Base-by-base conservation (phyloP, 139 green algal genomes). In the Micromonas commoda region DNA sequence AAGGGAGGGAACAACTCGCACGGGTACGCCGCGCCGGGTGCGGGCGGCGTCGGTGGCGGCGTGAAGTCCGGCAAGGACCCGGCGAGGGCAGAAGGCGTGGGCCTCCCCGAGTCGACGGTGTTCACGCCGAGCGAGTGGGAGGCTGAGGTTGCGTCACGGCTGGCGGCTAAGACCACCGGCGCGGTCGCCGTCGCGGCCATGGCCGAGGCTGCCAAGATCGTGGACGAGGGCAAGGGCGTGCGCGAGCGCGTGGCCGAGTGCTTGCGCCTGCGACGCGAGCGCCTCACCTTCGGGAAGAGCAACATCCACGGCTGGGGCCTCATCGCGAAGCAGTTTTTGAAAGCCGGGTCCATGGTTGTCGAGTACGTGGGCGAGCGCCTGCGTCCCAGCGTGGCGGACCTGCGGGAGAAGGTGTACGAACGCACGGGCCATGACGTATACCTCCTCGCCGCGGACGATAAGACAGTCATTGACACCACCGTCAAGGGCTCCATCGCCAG, bases 361-460 rank as follows among this genome's bases (percentile, higher is more conserved):
- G 91, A 97, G 87, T 98, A 95, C 83, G 83, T 90, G 2, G 93
- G 93, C 0, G 91, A 95, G 61, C 31, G 87, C 29, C 71, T 96
- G 60, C 82, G 89, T 1, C 79, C 81, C 4, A 64, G 80, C 0
- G 63, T 94, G 39, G 89, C 91, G 0, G 89, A 96, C 53, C 33
- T 86, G 71, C 77, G 90, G 0, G 91, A 98, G 82, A 33, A 78
- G 34, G 23, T 29, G 19, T 97, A 97, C 89, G 82, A 86, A 38
- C n/a, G 16, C 32, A 72, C 52, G 52, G 84, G 82, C 75, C 87
- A 81, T 23, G 93, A 98, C 87, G 96, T 90, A 82, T 98, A 94
- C 86, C 85, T 98, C 31, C 97, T 98, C 81, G 86, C 88, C 51
- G 64, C 92, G 29, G 89, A 90, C 51, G 87, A 93, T 20, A 73